A percentile compares a stretch with the other conserved stretches of the same genome.
These are phyloP conservation scores for Jamesozyma lodderae DNA, from an alignment of 805 yeast species.

Conservation along the genomic window DNA sequence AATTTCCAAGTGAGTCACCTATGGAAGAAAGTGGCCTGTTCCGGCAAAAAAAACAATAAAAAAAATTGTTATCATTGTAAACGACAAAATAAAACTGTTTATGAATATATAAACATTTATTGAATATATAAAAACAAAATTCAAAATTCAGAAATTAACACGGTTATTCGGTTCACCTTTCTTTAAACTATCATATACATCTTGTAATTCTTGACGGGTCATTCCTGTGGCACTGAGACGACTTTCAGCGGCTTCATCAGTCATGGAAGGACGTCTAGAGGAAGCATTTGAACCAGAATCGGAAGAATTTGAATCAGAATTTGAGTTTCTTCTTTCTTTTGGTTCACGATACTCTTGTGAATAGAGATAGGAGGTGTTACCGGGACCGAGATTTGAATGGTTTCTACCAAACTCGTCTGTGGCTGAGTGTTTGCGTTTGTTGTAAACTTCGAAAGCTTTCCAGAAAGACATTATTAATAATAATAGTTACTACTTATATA, in stretches of 20 bases:
- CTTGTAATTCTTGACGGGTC: constrained; percentile 19
- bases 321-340: background rate
- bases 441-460: constrained; percentile 29
- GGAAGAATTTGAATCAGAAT: background rate
- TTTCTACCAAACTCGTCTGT: constrained; percentile 11
- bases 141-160: constrained; percentile 18
- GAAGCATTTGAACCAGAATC: background rate
- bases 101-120: too few species aligned
- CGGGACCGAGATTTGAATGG: constrained; percentile 16
- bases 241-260: constrained; percentile 2
- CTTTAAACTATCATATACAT: constrained; percentile 14
- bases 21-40: too few species aligned
- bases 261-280: constrained; percentile 2
- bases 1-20: too few species aligned
- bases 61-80: too few species aligned
- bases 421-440: constrained; percentile 25
- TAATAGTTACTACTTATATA: too few species aligned
- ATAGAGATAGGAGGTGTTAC: constrained; percentile 16
- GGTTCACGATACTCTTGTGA: constrained; percentile 17
- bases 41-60: too few species aligned
- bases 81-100: too few species aligned
- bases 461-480: constrained; percentile 12
- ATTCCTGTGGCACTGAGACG: constrained; percentile 15
- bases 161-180: constrained; percentile 24
- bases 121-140: background rate